Base-by-base conservation (phyloP, 371 early-diverging fungal genomes). In the Mortierella sp. region DNA sequence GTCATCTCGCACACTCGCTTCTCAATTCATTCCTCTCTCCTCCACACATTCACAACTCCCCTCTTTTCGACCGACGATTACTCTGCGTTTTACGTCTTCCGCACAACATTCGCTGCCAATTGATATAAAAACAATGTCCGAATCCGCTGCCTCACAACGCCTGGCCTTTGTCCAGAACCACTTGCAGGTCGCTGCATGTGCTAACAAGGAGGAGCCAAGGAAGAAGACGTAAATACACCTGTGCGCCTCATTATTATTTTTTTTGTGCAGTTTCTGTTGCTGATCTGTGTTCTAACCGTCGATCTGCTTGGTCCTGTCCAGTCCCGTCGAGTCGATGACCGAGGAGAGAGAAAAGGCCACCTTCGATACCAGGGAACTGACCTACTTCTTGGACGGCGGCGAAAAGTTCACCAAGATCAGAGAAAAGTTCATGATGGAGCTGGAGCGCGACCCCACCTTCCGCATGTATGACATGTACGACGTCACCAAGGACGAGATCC, bases 401-500 rank as follows among this genome's bases (percentile, higher is more conserved):
- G 83, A 85, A 59, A 80, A 88, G 53, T 69, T 67, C 39, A 92
- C 95, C 6, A 70, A 70, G 89, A 80, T 91, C 60, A 89, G 90
- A 72, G 93, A 94, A 73, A 85, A 83, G 66, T 87, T 95, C 79
- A 92, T 94, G 92, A 83, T 90, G 51, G 92, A 94, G 75, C 84
- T 95, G 32, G 95, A 96, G 83, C 89, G 96, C 50, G 95, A 95
- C 75, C 95, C 94, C 51, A 83, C 89, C 30, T 94, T 93, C 85
- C 86, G 87, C 52, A 89, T 93, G 88, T 86, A 86, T 72, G 95
- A 95, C 78, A 85, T 90, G 58, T 90, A 91, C 61, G 92, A 93
- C 75, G 86, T 94, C 57, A 81, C 90, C 44, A 86, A 94, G 72
- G 83, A 80, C 11, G 86, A 94, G 80, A 85, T 92, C 42, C 91